These are phyloP conservation scores for Paramecium sexaurelia DNA, from an alignment of 73 alveolate species.

Conservation along the genomic window DNA sequence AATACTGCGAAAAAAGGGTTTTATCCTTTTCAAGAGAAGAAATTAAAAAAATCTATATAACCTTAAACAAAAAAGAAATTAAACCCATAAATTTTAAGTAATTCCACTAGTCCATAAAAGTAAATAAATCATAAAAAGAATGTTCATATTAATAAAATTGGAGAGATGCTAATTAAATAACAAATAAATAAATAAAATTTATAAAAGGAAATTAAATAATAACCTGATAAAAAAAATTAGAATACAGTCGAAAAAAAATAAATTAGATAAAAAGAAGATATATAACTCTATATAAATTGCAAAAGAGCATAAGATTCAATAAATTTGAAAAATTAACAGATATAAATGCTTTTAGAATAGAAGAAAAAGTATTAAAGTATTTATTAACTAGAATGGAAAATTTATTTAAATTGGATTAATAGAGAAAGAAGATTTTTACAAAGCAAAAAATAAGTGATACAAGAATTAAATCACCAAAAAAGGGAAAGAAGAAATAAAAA, in stretches of 20 bases:
- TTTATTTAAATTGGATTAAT: not conserved
- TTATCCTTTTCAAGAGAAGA: not conserved
- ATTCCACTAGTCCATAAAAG: not conserved
- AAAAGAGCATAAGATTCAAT: not conserved
- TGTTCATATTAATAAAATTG: not conserved
- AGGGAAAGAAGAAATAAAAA: not conserved
- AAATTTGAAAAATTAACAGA: not conserved
- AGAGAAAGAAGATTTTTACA: not conserved
- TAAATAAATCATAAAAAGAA: not conserved
- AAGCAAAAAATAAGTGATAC: not conserved
- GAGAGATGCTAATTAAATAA: not conserved
- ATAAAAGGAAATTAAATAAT: not conserved
- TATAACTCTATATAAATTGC: not conserved
- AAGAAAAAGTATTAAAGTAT: not conserved
- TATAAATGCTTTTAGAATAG: not conserved
- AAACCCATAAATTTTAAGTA: not conserved
- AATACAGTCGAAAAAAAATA: not conserved
- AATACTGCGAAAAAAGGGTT: slow-evolving; percentile 15
- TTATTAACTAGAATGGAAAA: not conserved
- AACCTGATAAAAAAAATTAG: not conserved
- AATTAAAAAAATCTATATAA: not conserved
- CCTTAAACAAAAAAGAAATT: not conserved
- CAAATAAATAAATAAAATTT: not conserved
- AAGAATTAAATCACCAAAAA: not conserved
- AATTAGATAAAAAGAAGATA: not conserved